Base-by-base conservation (phyloP, 148 eudicot genomes). In the Rhododendron griersonianum region DNA sequence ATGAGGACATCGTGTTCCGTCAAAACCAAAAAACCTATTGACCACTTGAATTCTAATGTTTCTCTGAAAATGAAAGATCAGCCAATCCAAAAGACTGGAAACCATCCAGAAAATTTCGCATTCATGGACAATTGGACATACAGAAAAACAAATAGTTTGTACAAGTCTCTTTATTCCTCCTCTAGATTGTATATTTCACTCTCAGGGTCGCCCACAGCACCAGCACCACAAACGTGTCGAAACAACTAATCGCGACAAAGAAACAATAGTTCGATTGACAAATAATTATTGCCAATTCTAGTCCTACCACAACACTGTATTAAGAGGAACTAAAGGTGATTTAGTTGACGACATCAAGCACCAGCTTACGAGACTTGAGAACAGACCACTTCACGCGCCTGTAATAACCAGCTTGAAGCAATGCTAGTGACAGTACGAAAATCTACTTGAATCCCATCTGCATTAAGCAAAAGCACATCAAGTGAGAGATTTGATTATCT, bases 391-490 rank as follows among this genome's bases (percentile, higher is more conserved):
- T 97, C 92, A 97, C 55, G n/a, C 99, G 99, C 71, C 98, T 90
- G 91, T 97, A 94, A 87, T 97, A 97, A n/a, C 89, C 98, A 71
- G 99, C 99, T 90, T 95, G 98, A 87, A 96, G 98, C 78, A 96
- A 90, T 69, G 99, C 98, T 87, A 96, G 87, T 33, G 99, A 96
- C 37, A 96, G 93, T 81, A 96, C 98, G 81, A 96, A 94, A 39
- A 96, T 95, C 99, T 98, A 96, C 86, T 97, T 97, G 91, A 97
- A 97, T 84, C 98, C 99, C 99, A 97, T 97, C 99, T 97, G 93
- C 87, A 90, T 30, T 80, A 69, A 23, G 55, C 57, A 47, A 84
- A 75, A 35, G 4, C 37, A 82, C 21, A 63, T 41, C 67, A 33
- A 33, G 37, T 84, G 48, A 63, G 80, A 18, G 53, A 21, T 33